phyloP scores from a whole-genome alignment of 805 yeast genomes.

The Starmerella stigmatis region DNA sequence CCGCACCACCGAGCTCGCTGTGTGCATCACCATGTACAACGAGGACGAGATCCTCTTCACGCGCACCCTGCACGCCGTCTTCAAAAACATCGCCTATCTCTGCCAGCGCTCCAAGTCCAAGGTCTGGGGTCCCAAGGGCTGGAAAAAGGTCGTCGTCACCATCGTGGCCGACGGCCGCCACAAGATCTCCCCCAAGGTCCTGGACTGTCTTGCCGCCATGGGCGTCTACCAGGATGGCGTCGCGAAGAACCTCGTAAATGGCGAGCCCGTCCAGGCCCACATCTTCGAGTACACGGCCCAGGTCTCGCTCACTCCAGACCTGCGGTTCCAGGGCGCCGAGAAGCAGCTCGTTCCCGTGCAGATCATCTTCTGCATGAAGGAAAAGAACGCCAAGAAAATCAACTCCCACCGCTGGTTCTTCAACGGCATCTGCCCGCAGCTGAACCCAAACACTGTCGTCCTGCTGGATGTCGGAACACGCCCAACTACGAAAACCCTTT shows the following conservation, averaged over 20 bases:
- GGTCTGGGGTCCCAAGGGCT: slow-evolving; percentile 92
- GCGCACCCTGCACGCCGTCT: slow-evolving; percentile 87
- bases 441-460: slow-evolving; percentile 84
- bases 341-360: slow-evolving; percentile 84
- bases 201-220: slow-evolving; percentile 82
- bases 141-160: slow-evolving; percentile 92
- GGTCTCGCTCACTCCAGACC: slow-evolving; percentile 76
- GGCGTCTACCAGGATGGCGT: slow-evolving; percentile 97
- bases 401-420: slow-evolving; percentile 97
- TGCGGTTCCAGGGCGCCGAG: slow-evolving; percentile 83
- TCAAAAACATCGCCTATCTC: slow-evolving; percentile 82
- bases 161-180: slow-evolving; percentile 92
- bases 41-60: slow-evolving; percentile 86
- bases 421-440: slow-evolving; percentile 83
- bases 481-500: slow-evolving; percentile 79
- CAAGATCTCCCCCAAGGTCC: slow-evolving; percentile 71
- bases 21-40: slow-evolving; percentile 95
- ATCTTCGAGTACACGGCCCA: slow-evolving; percentile 94
- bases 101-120: slow-evolving; percentile 70
- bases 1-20: slow-evolving; percentile 82
- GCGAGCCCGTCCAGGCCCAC: slow-evolving; percentile 85
- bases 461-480: slow-evolving; percentile 95
- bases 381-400: slow-evolving; percentile 81
- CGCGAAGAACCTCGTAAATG: slow-evolving; percentile 88
- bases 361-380: slow-evolving; percentile 83